Conservation (phyloP, 2,329 filamentous ascomycete species). For the Fusarium lateritium region DNA sequence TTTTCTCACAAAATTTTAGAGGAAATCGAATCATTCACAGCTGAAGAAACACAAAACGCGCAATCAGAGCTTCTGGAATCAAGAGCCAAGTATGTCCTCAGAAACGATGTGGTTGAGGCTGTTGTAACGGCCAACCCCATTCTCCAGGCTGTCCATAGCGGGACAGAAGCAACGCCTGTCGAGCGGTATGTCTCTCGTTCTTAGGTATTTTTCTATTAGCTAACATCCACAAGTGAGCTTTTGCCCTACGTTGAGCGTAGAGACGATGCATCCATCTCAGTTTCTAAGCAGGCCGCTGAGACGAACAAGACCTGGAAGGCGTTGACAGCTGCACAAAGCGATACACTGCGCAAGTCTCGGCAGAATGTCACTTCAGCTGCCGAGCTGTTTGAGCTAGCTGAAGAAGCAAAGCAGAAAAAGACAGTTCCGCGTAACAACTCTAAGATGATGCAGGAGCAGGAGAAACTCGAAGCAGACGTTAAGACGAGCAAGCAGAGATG, state of each 20-base stretch:
- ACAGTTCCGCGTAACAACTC: conserved; percentile 68
- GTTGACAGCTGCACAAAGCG: conserved; percentile 70
- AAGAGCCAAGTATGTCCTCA: conserved; percentile 77
- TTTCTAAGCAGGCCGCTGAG: conserved; percentile 71
- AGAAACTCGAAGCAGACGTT: conserved; percentile 70
- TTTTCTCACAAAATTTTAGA: conserved; percentile 38
- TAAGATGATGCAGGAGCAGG: conserved; percentile 68
- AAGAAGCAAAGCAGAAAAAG: conserved; percentile 67
- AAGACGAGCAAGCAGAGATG: conserved; percentile 76
- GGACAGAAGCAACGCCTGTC: conserved; percentile 72
- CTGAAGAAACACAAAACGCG: conserved; percentile 68
- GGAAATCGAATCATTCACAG: conserved; percentile 55
- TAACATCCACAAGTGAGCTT: conserved; percentile 68
- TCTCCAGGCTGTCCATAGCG: conserved; percentile 81
- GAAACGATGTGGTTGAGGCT: conserved; percentile 77
- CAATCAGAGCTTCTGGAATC: conserved; percentile 79
- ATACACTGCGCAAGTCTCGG: conserved; percentile 68
- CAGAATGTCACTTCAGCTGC: conserved; percentile 75
- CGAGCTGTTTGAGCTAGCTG: conserved; percentile 74
- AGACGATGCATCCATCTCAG: conserved; percentile 74
- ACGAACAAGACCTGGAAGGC: conserved; percentile 66
- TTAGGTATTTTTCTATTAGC: not conserved
- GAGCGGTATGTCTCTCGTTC: conserved; percentile 71
- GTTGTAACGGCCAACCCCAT: conserved; percentile 82
- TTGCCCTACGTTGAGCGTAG: conserved; percentile 76